Conservation (phyloP, 192 early-diverging fungal species). For the Mortierella hygrophila region DNA sequence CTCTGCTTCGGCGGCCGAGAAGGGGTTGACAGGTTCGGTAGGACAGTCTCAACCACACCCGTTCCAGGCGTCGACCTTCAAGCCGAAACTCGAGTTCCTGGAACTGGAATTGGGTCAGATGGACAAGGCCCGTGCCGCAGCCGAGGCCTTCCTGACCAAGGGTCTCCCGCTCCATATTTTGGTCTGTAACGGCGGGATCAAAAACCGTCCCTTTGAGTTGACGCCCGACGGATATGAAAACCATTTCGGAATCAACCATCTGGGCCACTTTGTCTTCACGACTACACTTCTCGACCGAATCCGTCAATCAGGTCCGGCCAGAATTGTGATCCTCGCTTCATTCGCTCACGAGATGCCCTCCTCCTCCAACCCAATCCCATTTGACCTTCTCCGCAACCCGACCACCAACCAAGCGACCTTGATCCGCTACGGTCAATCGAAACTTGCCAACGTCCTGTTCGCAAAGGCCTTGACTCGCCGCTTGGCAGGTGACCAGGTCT, state of each 20-base stretch:
- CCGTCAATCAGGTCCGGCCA: slow-evolving; percentile 11
- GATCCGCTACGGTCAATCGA: slow-evolving; percentile 60
- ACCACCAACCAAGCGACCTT: not conserved
- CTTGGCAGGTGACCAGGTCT: slow-evolving; percentile 9
- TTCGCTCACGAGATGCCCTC: slow-evolving; percentile 30
- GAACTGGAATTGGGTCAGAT: slow-evolving; percentile 56
- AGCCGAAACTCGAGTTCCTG: slow-evolving; percentile 51
- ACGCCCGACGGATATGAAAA: slow-evolving; percentile 58
- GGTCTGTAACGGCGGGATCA: slow-evolving; percentile 60
- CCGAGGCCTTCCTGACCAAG: slow-evolving; percentile 16
- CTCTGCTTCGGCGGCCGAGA: not conserved
- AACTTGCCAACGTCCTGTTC: slow-evolving; percentile 64
- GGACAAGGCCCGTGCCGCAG: slow-evolving; percentile 30
- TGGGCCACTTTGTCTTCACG: slow-evolving; percentile 63
- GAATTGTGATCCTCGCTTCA: slow-evolving; percentile 35
- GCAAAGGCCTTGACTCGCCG: slow-evolving; percentile 31
- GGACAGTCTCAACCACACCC: not conserved
- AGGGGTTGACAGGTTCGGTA: not conserved
- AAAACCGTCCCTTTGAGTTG: slow-evolving; percentile 41
- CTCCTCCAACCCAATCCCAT: slow-evolving; percentile 6
- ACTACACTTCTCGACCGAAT: slow-evolving; percentile 26
- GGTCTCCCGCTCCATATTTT: slow-evolving; percentile 51
- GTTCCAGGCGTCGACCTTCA: not conserved
- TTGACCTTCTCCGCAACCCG: not conserved
- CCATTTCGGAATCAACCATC: slow-evolving; percentile 64